Evolutionary conservation across 768 basidiomycete genomes (phyloP), one percentile per base, ranked within the genome.

Genomic region (Pleurotus giganteus): DNA sequence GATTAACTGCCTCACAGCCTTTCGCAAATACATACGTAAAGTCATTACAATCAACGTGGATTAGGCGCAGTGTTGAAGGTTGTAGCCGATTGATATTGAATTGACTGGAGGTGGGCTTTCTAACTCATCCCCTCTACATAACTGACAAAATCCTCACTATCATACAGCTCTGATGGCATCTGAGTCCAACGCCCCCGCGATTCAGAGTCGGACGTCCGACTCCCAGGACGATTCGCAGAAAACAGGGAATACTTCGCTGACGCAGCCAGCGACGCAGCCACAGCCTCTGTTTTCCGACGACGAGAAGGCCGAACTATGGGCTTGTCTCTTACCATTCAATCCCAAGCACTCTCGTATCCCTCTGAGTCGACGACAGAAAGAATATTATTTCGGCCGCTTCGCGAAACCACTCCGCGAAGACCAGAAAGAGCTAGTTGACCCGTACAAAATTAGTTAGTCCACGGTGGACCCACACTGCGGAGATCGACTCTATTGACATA

Each of bases 381-480:
- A 62, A 17, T 80, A 82, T 59, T 72, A 63, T 21, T 67, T 91
- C 58, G 89, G 89, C 23, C 49, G 49, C 23, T 37, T 19, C 23
- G 15, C 77, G 88, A 50, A 75, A 76, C 57, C 60, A 50, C 0
- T 70, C 72, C 0, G 70, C 69, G 57, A 83, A 86, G 19, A 11
- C 9, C 19, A 45, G 26, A 24, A 12, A 45, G 7, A 19, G 9
- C 26, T 45, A 12, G 23, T 13, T 11, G 44, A 11, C 9, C 32
- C 15, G 7, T 79, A 76, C 72, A 89, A 82, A 77, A 81, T 91
- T 65, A 91, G 90, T 91, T 60, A 73, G 82, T 79, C 57, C 23
- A 36, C 44, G 7, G 28, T 42, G 11, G 42, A 21, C 47, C 29
- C 45, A 31, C 19, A 44, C n/a, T n/a, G 13, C 5, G 32, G 13